phyloP scores from a whole-genome alignment of 257 asterid species.

The Fraxinus americana region DNA sequence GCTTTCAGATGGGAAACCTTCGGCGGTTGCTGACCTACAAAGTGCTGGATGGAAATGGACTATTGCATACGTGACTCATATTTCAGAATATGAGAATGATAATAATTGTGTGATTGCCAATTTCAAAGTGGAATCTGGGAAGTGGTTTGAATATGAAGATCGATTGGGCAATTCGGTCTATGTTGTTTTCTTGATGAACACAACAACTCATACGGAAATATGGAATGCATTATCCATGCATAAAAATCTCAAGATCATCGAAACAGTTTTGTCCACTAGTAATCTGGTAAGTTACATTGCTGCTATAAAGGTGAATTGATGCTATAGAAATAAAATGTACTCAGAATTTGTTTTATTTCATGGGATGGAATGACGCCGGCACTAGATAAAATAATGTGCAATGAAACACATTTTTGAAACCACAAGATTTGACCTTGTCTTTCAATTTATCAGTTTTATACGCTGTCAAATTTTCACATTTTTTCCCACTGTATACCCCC shows the following conservation, averaged over 20 bases:
- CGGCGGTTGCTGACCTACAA: conserved; percentile 34
- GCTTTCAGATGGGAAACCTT: conserved; percentile 42
- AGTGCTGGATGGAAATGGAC: conserved; percentile 32
- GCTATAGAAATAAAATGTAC: background rate
- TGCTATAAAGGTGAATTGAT: background rate
- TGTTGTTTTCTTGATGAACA: conserved; percentile 47
- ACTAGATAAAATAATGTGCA: background rate
- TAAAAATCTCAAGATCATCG: conserved; percentile 34
- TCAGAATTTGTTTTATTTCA: background rate
- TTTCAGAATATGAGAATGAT: conserved; percentile 27
- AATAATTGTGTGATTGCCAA: conserved; percentile 10
- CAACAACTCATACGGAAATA: conserved; percentile 38
- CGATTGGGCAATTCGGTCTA: conserved; percentile 12
- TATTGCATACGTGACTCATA: conserved; percentile 44
- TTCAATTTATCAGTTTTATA: too few relatives aligned
- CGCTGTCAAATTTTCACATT: too few relatives aligned
- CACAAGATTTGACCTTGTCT: too few relatives aligned
- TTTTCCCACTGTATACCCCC: too few relatives aligned
- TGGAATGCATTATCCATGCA: conserved; percentile 51
- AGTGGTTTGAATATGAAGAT: conserved; percentile 16
- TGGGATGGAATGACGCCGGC: too few relatives aligned
- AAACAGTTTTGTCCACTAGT: conserved; percentile 32
- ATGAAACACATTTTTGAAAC: background rate
- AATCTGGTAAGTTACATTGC: conserved; percentile 36
- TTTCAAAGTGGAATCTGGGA: conserved; percentile 32